A percentile compares a stretch with the other conserved stretches of the same genome.
phyloP scores from a whole-genome alignment of 1,139 yeast species.

The Pichia sp. region DNA sequence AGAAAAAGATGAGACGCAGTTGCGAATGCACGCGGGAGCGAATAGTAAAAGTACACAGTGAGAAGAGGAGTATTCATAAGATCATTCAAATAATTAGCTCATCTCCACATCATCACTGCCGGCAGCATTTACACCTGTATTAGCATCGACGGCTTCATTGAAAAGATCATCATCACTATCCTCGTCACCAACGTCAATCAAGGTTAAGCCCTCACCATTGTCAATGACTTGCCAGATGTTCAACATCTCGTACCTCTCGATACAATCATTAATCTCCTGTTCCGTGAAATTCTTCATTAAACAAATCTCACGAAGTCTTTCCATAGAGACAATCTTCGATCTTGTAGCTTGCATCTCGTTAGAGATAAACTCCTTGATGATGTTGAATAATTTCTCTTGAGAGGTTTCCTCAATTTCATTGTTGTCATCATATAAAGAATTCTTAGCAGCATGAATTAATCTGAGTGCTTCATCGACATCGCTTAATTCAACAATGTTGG shows the following conservation, averaged over 20 bases:
- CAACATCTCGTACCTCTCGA: slow-evolving; percentile 63
- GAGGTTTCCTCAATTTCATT: slow-evolving; percentile 46
- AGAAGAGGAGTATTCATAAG: no score
- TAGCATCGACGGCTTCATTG: slow-evolving; percentile 5
- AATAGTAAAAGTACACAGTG: no score
- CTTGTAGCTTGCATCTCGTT: slow-evolving; percentile 14
- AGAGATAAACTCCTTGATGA: slow-evolving; percentile 31
- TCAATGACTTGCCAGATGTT: slow-evolving; percentile 76
- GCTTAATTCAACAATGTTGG: slow-evolving; percentile 56
- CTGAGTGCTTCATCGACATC: slow-evolving; percentile 97
- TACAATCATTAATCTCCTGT: slow-evolving; percentile 68
- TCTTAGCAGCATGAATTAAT: slow-evolving; percentile 76
- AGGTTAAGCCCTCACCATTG: slow-evolving; percentile 48
- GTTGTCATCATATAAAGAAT: slow-evolving; percentile 56
- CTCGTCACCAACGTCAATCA: slow-evolving; percentile 21
- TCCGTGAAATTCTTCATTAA: slow-evolving; percentile 81
- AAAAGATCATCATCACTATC: slow-evolving; percentile 15
- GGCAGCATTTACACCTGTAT: slow-evolving; percentile 5
- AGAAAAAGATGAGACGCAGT: background rate
- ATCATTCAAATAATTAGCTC: background rate
- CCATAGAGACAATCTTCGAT: slow-evolving; percentile 39
- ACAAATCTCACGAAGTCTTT: slow-evolving; percentile 58
- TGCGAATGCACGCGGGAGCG: background rate
- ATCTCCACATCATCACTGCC: slow-evolving; percentile 4
- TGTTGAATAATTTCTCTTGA: slow-evolving; percentile 37